These are phyloP conservation scores for Seminavis robusta DNA, from an alignment of 108 stramenopile genomes.

Conservation along the genomic window DNA sequence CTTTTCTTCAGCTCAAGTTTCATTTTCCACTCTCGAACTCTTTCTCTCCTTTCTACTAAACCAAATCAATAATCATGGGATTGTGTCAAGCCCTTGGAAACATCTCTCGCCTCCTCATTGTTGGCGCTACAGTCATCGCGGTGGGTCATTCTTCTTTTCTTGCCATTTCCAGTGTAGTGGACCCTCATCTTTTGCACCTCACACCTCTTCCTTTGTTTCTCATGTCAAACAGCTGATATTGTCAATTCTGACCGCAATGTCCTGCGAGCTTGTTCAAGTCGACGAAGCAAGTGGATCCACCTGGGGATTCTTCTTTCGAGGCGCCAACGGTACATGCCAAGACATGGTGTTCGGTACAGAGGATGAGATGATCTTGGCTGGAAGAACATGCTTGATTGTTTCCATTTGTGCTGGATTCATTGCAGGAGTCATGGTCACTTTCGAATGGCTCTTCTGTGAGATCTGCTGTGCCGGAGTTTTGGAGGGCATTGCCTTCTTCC, in stretches of 20 bases:
- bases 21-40: no score
- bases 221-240: no score
- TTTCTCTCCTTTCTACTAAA: no score
- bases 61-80: constrained; percentile 10
- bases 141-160: constrained; percentile 1
- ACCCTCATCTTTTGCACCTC: no score
- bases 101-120: constrained; percentile 20
- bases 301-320: constrained; percentile 17
- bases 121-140: constrained; percentile 15
- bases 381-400: constrained; percentile 7
- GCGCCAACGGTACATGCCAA: no score
- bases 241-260: constrained; percentile 12
- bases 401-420: constrained; percentile 10
- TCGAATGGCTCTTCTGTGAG: constrained; percentile 27
- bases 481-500: constrained; percentile 14
- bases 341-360: no score
- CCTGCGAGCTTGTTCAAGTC: constrained; percentile 9
- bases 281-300: background rate
- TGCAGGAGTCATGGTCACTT: constrained; percentile 10
- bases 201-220: no score
- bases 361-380: constrained; percentile 1
- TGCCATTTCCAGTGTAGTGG: no score
- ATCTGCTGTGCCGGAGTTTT: constrained; percentile 21
- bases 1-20: no score
- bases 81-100: constrained; percentile 30